These are phyloP conservation scores for Hyaloscypha bicolor DNA, from an alignment of 495 filamentous ascomycete species.

Conservation along the genomic window DNA sequence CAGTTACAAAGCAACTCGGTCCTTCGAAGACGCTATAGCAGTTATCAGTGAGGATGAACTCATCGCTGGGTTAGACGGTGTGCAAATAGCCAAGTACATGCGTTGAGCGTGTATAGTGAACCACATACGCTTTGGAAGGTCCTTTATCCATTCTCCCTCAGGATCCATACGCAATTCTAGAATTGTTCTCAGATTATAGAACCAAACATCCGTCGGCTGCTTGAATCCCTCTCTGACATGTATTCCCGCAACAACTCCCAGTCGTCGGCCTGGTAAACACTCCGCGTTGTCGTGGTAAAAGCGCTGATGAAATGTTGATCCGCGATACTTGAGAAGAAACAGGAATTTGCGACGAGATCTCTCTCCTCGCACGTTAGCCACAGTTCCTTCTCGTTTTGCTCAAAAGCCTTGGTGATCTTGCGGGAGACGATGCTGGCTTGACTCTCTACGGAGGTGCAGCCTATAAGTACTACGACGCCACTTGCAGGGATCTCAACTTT, in stretches of 20 bases:
- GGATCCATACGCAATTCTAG: constrained; percentile 49
- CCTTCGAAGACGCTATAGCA: constrained; percentile 52
- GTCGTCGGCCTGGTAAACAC: constrained; percentile 46
- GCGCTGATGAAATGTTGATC: constrained; percentile 34
- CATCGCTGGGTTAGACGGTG: constrained; percentile 40
- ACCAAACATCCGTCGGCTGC: constrained; percentile 55
- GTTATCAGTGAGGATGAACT: constrained; percentile 55
- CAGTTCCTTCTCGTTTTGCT: constrained; percentile 26
- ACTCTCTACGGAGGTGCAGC: not conserved
- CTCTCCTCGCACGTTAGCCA: constrained; percentile 43
- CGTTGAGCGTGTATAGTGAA: constrained; percentile 41
- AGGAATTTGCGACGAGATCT: constrained; percentile 53
- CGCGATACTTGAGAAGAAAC: constrained; percentile 56
- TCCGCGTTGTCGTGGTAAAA: constrained; percentile 40
- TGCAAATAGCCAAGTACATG: constrained; percentile 50
- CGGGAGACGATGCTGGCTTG: constrained; percentile 3
- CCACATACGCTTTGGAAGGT: constrained; percentile 42
- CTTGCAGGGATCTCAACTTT: not conserved
- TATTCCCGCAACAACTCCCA: constrained; percentile 40
- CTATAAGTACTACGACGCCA: no score
- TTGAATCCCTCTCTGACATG: constrained; percentile 46
- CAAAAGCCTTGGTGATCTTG: constrained; percentile 19
- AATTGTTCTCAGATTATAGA: constrained; percentile 48
- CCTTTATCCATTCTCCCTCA: constrained; percentile 37
- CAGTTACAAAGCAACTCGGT: constrained; percentile 31